phyloP scores from a whole-genome alignment of 176 grass and related monocot genomes.

The Areca catechu region DNA sequence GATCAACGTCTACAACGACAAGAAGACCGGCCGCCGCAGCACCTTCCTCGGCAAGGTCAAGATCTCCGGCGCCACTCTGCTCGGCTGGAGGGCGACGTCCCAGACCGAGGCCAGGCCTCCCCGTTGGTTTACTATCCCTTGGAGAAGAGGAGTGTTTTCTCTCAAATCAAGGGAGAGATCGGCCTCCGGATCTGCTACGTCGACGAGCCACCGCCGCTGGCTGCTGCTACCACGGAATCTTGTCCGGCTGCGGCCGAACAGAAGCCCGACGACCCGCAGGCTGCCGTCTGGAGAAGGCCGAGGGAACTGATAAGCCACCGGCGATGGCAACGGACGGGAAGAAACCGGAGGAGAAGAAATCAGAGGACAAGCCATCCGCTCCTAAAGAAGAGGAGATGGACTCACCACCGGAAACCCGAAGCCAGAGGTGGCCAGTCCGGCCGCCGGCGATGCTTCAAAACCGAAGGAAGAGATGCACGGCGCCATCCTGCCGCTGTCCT shows the following conservation, averaged over 20 bases:
- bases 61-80: constrained; percentile 28
- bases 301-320: no score
- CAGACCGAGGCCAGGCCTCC: constrained; percentile 43
- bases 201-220: constrained; percentile 36
- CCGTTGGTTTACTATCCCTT: constrained; percentile 80
- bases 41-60: constrained; percentile 97
- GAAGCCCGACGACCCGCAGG: constrained; percentile 13
- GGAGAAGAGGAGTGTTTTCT: constrained; percentile 95
- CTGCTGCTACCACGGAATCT: constrained; percentile 8
- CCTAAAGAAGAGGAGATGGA: constrained; percentile 12
- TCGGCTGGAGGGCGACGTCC: no score
- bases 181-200: constrained; percentile 77
- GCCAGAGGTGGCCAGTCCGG: constrained; percentile 7
- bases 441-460: constrained; percentile 26
- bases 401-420: constrained; percentile 15
- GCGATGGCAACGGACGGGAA: constrained; percentile 2
- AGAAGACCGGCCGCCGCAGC: constrained; percentile 52
- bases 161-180: constrained; percentile 94
- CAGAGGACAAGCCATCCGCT: constrained; percentile 28
- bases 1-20: constrained; percentile 99
- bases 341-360: constrained; percentile 38
- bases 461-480: constrained; percentile 29
- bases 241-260: constrained; percentile 2
- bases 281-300: neutral
- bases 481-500: constrained; percentile 31